Conservation (phyloP, 148 eudicot species). For the Hydrangea macrophylla region DNA sequence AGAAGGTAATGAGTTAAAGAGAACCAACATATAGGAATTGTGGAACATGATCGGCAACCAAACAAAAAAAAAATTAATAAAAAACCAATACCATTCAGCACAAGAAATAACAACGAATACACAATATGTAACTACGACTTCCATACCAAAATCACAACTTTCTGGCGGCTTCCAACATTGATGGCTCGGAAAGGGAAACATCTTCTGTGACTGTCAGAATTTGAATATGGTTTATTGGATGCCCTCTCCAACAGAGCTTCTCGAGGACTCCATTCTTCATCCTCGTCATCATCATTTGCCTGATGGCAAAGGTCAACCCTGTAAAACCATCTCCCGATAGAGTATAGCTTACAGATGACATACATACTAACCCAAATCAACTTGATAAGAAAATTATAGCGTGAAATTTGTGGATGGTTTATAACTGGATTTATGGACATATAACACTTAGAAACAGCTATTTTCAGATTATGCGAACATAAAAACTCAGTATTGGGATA, state of each 20-base stretch:
- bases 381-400: constrained; percentile 1
- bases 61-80: neutral
- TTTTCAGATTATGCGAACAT: neutral
- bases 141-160: constrained; percentile 74
- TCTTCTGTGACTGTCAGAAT: constrained; percentile 34
- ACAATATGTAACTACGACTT: neutral
- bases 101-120: neutral
- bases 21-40: constrained; percentile 1
- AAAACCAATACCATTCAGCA: constrained; percentile 2
- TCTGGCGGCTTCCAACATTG: constrained; percentile 83
- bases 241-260: constrained; percentile 59
- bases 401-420: constrained; percentile 11
- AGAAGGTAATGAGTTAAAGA: constrained; percentile 11
- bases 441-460: neutral
- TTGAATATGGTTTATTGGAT: constrained; percentile 31
- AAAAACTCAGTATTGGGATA: neutral
- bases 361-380: neutral
- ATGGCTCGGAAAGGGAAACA: constrained; percentile 51
- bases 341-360: constrained; percentile 13
- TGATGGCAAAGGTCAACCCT: constrained; percentile 98
- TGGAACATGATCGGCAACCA: neutral
- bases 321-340: constrained; percentile 28
- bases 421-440: neutral
- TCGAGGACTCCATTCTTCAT: constrained; percentile 50
- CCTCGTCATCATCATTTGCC: constrained; percentile 81